phyloP scores from a whole-genome alignment of 441 rosid species.

The Geranium incanum region DNA sequence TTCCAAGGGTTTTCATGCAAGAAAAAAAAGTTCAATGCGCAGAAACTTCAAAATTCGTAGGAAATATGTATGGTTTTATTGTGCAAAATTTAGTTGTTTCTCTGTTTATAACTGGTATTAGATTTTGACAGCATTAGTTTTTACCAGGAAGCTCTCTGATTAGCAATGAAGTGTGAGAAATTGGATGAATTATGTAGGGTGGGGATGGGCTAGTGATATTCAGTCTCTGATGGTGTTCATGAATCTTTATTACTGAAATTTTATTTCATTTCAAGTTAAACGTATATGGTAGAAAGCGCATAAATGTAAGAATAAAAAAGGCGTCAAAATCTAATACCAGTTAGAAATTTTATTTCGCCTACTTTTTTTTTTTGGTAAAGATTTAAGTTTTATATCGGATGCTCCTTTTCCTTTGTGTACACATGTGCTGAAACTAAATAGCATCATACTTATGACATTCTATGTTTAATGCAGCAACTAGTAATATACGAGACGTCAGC shows the following conservation, averaged over 20 bases:
- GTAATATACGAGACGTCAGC: constrained; percentile 87
- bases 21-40: neutral
- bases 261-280: too few relatives aligned
- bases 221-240: too few relatives aligned
- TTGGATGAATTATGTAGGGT: too few relatives aligned
- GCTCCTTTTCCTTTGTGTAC: constrained; percentile 7
- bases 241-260: too few relatives aligned
- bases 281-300: too few relatives aligned
- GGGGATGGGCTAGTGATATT: too few relatives aligned
- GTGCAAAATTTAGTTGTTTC: neutral
- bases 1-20: neutral
- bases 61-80: neutral
- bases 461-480: constrained; percentile 58
- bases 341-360: neutral
- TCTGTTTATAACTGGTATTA: too few relatives aligned
- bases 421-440: neutral
- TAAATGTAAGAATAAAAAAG: too few relatives aligned
- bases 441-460: constrained; percentile 17
- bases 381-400: neutral
- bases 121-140: too few relatives aligned
- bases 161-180: too few relatives aligned
- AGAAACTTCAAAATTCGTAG: neutral
- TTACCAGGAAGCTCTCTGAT: too few relatives aligned
- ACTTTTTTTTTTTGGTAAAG: neutral
- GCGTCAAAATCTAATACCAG: too few relatives aligned